Evolutionary conservation across 208 protist species (phyloP).

Genomic region (Leishmania guyanensis): DNA sequence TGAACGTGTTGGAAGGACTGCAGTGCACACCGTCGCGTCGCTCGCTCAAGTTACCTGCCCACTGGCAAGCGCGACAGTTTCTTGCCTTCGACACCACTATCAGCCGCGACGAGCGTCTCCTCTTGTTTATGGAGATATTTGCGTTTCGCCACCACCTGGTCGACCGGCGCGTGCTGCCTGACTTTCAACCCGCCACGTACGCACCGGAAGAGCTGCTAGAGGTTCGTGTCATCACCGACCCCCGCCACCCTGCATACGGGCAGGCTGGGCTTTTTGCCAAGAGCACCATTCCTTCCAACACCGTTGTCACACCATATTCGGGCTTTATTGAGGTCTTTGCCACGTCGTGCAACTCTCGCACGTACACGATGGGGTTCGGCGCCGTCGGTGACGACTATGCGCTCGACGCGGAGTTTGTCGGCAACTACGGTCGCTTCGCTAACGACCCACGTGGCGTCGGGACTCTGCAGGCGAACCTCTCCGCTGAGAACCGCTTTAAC

Average conservation of each 20-base stretch:
- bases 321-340: constrained; percentile 84
- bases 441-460: constrained; percentile 87
- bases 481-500: constrained; percentile 79
- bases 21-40: constrained; percentile 65
- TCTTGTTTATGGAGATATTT: constrained; percentile 75
- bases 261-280: constrained; percentile 85
- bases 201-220: constrained; percentile 76
- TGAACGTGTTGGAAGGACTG: constrained; percentile 26
- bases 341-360: constrained; percentile 83
- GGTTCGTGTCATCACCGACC: constrained; percentile 79
- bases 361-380: constrained; percentile 92
- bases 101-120: constrained; percentile 64
- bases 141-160: constrained; percentile 46
- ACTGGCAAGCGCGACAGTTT: constrained; percentile 62
- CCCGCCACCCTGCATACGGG: constrained; percentile 83
- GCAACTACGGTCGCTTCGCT: constrained; percentile 88
- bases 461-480: constrained; percentile 68
- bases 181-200: constrained; percentile 51
- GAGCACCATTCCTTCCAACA: constrained; percentile 63
- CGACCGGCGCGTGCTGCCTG: constrained; percentile 40
- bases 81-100: constrained; percentile 78
- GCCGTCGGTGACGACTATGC: constrained; percentile 79
- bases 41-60: constrained; percentile 71
- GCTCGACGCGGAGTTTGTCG: constrained; percentile 88
- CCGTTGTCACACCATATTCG: constrained; percentile 78